Evolutionary conservation across 2,329 filamentous ascomycete species (phyloP).

Genomic region (Penicillium psychrosexuale): DNA sequence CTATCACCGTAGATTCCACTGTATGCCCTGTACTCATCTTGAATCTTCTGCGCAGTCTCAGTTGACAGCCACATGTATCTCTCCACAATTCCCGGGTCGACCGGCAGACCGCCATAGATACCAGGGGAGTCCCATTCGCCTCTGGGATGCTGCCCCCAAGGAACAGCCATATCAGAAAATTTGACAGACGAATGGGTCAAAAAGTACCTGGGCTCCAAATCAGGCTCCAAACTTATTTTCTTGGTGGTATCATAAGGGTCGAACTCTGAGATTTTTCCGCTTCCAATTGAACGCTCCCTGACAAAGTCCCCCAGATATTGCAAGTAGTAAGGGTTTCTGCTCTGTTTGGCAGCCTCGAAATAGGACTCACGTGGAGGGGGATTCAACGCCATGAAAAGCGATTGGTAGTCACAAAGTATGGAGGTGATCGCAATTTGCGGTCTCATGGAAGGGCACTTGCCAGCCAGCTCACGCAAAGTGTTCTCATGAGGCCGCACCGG

Average conservation of each 20-base stretch:
- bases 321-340: slow-evolving; percentile 15
- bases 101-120: slow-evolving; percentile 7
- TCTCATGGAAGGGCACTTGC: slow-evolving; percentile 13
- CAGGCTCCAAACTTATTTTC: slow-evolving; percentile 2
- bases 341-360: slow-evolving; percentile 10
- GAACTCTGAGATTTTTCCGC: not conserved
- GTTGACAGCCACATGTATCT: slow-evolving; percentile 11
- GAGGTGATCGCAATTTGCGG: slow-evolving; percentile 11
- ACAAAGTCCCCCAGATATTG: slow-evolving; percentile 8
- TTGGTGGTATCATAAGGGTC: not conserved
- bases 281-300: not conserved
- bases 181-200: not conserved
- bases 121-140: slow-evolving; percentile 2
- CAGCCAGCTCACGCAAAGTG: slow-evolving; percentile 5
- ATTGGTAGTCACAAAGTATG: slow-evolving; percentile 11
- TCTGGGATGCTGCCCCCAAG: slow-evolving; percentile 2
- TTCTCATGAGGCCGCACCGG: slow-evolving; percentile 4
- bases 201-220: slow-evolving; percentile 10
- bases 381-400: slow-evolving; percentile 1
- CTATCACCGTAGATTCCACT: not conserved
- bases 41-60: not conserved
- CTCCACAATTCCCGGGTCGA: slow-evolving; percentile 5
- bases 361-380: slow-evolving; percentile 2
- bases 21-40: not conserved
- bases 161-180: not conserved